phyloP scores from a whole-genome alignment of 352 stramenopile species.

The Phytopythium chamaehyphon region DNA sequence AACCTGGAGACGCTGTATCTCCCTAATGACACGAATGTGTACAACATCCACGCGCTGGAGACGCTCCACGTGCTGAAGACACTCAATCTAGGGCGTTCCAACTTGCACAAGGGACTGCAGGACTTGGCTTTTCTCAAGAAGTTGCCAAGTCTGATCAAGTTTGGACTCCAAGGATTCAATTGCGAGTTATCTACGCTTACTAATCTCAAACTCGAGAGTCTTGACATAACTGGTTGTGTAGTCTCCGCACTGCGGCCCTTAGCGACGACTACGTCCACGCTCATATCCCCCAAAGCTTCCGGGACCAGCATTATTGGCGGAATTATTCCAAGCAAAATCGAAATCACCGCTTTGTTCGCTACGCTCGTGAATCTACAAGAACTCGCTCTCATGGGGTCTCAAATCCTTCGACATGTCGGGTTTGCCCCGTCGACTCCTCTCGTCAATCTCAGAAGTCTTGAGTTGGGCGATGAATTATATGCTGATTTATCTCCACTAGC shows the following conservation, averaged over 20 bases:
- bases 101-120: too few species aligned
- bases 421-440: background rate
- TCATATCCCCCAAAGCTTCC: background rate
- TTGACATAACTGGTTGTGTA: background rate
- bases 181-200: background rate
- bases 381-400: background rate
- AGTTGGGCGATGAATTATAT: background rate
- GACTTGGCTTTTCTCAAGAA: background rate
- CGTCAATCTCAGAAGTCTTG: background rate
- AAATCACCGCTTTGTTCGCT: background rate
- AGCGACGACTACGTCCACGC: background rate
- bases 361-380: background rate
- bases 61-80: background rate
- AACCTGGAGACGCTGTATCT: background rate
- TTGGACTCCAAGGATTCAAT: background rate
- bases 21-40: background rate
- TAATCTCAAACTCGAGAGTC: background rate
- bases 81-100: too few species aligned
- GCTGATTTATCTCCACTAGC: slow-evolving; percentile 1
- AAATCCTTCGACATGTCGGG: background rate
- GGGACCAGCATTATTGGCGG: background rate
- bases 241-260: background rate
- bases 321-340: background rate
- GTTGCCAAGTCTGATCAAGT: background rate
- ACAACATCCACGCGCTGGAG: background rate